These are phyloP conservation scores for Xylariales sp. DNA, from an alignment of 2,329 filamentous ascomycete species.

Conservation along the genomic window DNA sequence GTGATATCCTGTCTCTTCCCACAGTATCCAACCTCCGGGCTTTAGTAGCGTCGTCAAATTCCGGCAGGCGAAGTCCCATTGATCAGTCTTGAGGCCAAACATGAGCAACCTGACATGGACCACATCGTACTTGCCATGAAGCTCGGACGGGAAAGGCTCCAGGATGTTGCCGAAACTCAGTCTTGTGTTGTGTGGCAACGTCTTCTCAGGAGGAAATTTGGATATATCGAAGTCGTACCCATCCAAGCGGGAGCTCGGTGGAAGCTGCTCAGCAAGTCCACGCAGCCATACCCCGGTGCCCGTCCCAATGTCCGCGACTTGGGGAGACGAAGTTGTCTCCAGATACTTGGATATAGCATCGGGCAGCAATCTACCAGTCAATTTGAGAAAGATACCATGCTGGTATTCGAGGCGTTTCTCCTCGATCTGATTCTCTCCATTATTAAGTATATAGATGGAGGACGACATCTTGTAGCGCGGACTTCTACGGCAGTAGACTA, in stretches of 20 bases:
- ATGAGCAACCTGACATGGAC: background rate
- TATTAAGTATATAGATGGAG: background rate
- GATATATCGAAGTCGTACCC: conserved; percentile 13
- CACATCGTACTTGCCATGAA: background rate
- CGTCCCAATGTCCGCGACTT: conserved; percentile 3
- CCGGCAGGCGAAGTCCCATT: background rate
- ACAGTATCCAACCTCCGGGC: background rate
- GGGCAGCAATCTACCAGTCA: background rate
- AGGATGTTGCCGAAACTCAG: conserved; percentile 10
- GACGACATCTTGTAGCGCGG: too few species aligned
- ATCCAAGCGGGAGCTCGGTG: conserved; percentile 11
- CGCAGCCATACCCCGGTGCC: conserved; percentile 13
- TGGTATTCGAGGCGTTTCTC: background rate
- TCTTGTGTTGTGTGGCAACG: conserved; percentile 9
- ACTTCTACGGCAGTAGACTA: too few species aligned
- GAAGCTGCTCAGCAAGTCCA: conserved; percentile 11
- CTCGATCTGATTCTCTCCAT: background rate
- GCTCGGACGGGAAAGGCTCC: conserved; percentile 11
- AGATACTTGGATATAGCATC: background rate
- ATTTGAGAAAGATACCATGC: background rate
- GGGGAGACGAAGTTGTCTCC: background rate
- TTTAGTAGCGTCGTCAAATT: background rate
- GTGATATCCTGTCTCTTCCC: background rate
- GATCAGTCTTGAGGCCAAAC: background rate
- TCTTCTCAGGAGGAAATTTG: conserved; percentile 11